A percentile compares a stretch with the other conserved stretches of the same genome.
Evolutionary conservation across 352 stramenopile species (phyloP).

Genomic region (Pilasporangium apinafurcum): DNA sequence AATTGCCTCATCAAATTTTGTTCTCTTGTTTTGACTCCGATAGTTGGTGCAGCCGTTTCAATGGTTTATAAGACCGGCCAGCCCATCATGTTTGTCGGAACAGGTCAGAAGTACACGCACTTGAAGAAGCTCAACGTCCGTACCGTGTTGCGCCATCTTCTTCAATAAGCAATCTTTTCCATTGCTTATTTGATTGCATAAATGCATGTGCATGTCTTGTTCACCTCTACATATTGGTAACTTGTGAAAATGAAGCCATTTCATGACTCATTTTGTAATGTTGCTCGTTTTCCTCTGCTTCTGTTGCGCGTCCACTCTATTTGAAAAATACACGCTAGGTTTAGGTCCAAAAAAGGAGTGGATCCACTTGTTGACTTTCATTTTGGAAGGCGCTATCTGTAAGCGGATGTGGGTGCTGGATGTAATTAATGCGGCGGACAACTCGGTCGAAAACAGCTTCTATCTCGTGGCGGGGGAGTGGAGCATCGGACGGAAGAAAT

Average conservation of each 20-base stretch:
- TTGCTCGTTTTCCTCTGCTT: no score
- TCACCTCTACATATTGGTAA: no score
- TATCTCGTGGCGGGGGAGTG: constrained; percentile 81
- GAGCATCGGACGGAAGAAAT: constrained; percentile 78
- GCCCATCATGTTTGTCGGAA: constrained; percentile 98
- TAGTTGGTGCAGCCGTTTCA: constrained; percentile 97
- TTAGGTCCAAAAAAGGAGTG: no score
- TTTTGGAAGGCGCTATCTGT: no score
- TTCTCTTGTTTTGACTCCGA: background rate
- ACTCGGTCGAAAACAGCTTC: constrained; percentile 47
- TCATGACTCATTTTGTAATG: no score
- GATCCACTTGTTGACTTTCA: no score
- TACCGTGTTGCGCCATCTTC: constrained; percentile 93
- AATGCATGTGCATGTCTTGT: no score
- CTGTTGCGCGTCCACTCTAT: no score
- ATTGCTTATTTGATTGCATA: no score
- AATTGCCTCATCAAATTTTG: background rate
- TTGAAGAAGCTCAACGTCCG: constrained; percentile 96
- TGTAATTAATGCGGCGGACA: constrained; percentile 35
- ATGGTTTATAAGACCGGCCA: constrained; percentile 99
- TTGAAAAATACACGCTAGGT: no score
- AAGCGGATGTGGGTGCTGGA: constrained; percentile 85
- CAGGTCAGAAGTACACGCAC: constrained; percentile 99
- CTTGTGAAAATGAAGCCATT: no score
- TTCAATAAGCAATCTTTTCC: constrained; percentile 87